A percentile compares a stretch with the other conserved stretches of the same genome.
Conservation (phyloP, 1,284 basidiomycete species). For the Ustilago lituana region DNA sequence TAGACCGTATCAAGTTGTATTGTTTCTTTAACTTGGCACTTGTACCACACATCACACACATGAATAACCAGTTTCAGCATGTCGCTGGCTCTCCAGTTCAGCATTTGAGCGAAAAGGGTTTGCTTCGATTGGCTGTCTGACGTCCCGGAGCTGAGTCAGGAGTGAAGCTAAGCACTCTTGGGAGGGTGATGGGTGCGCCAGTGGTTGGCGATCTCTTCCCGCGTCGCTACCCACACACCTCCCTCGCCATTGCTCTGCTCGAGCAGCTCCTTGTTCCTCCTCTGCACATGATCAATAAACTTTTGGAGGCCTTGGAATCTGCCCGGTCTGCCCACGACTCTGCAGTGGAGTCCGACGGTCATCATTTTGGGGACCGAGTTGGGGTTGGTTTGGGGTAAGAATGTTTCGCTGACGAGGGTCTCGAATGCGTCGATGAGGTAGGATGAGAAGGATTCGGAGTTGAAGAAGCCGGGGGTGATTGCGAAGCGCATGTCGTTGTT, state of each 20-base stretch:
- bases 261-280: constrained; percentile 49
- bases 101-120: no score
- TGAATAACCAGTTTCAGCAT: no score
- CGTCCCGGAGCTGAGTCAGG: no score
- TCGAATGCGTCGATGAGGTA: constrained; percentile 69
- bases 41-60: constrained; percentile 5
- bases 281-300: constrained; percentile 67
- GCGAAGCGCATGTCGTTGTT: constrained; percentile 69
- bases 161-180: constrained; percentile 6
- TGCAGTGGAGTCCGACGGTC: constrained; percentile 68
- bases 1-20: background rate
- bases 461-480: constrained; percentile 67
- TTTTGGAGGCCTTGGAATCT: constrained; percentile 67
- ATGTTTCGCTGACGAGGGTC: constrained; percentile 66
- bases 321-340: constrained; percentile 69
- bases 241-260: constrained; percentile 30
- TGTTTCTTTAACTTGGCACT: constrained; percentile 1
- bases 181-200: constrained; percentile 65
- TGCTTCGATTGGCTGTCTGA: background rate
- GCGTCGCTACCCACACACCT: constrained; percentile 69
- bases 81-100: no score
- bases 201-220: constrained; percentile 68
- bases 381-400: constrained; percentile 31
- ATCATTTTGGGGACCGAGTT: constrained; percentile 68
- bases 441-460: constrained; percentile 65